phyloP scores from a whole-genome alignment of 306 rosid species.

The Urtica urens region DNA sequence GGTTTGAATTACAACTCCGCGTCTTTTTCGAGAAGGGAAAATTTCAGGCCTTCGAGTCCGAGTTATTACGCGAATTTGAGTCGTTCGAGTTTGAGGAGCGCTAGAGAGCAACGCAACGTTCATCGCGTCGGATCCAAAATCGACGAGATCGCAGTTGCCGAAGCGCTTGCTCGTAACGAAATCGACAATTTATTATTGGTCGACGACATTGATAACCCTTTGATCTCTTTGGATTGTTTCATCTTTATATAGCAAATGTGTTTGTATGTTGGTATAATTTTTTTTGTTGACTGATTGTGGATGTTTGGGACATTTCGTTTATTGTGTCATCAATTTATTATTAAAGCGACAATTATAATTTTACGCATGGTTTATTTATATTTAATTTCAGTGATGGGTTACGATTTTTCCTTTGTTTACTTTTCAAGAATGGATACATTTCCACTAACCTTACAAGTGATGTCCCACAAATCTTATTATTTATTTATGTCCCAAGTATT shows the following conservation, averaged over 20 bases:
- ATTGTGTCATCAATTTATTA: too few species aligned
- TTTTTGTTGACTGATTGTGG: too few species aligned
- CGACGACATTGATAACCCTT: slow-evolving; percentile 77
- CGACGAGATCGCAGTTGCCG: slow-evolving; percentile 43
- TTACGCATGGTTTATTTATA: too few species aligned
- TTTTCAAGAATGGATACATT: too few species aligned
- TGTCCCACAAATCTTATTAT: too few species aligned
- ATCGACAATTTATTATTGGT: slow-evolving; percentile 23
- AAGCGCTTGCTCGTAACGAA: slow-evolving; percentile 26
- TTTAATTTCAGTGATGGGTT: too few species aligned
- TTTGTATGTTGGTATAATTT: neutral
- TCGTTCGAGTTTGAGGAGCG: slow-evolving; percentile 24
- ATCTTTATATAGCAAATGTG: slow-evolving; percentile 54
- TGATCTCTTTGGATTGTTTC: slow-evolving; percentile 79
- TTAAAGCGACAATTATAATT: too few species aligned
- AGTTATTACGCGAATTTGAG: slow-evolving; percentile 25
- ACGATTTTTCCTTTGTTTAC: too few species aligned
- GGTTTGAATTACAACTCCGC: neutral
- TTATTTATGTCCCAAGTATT: too few species aligned
- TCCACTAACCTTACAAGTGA: too few species aligned
- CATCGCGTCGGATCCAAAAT: slow-evolving; percentile 43
- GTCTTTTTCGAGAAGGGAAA: slow-evolving; percentile 23
- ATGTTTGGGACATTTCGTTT: too few species aligned
- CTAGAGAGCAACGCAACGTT: slow-evolving; percentile 26
- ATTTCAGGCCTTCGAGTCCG: slow-evolving; percentile 19